Evolutionary conservation across 257 asterid species (phyloP).

Genomic region (Salvia splendens): DNA sequence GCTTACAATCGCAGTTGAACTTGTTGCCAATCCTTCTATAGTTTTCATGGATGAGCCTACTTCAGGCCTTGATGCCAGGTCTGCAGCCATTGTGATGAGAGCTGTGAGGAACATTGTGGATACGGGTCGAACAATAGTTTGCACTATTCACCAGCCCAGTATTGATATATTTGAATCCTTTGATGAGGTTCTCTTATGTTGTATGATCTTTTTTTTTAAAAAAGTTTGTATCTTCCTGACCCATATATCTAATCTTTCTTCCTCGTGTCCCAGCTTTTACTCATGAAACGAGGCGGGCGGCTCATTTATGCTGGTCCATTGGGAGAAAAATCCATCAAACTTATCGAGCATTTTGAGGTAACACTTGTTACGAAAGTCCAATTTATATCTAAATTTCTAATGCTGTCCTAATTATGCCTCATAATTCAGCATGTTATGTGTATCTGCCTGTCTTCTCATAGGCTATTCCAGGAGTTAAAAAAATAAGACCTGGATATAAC

Average conservation of each 20-base stretch:
- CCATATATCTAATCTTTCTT: conserved; percentile 7
- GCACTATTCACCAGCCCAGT: conserved; percentile 95
- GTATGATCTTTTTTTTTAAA: background rate
- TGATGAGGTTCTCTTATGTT: conserved; percentile 61
- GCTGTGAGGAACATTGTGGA: conserved; percentile 89
- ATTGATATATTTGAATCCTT: conserved; percentile 84
- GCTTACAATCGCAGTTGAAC: conserved; percentile 81
- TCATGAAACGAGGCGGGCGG: conserved; percentile 85
- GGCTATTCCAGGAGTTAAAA: conserved; percentile 65
- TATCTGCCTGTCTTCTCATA: conserved; percentile 27
- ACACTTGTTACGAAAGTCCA: conserved; percentile 16
- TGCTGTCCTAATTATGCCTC: conserved; percentile 19
- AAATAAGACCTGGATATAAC: conserved; percentile 70
- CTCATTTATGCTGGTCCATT: conserved; percentile 90
- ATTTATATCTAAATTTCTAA: background rate
- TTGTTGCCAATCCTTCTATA: conserved; percentile 87
- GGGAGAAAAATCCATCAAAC: conserved; percentile 69
- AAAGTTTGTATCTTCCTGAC: background rate
- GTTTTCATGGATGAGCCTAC: conserved; percentile 96
- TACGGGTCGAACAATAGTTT: conserved; percentile 85
- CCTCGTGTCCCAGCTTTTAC: conserved; percentile 60
- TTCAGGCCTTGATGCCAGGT: conserved; percentile 87
- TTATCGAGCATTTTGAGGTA: conserved; percentile 83
- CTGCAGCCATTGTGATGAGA: conserved; percentile 94
- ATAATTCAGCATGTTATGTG: background rate